Percentiles rank a stretch among this genome's conserved stretches.
phyloP scores from a whole-genome alignment of 148 eudicot species.

The Chenopodium album region DNA sequence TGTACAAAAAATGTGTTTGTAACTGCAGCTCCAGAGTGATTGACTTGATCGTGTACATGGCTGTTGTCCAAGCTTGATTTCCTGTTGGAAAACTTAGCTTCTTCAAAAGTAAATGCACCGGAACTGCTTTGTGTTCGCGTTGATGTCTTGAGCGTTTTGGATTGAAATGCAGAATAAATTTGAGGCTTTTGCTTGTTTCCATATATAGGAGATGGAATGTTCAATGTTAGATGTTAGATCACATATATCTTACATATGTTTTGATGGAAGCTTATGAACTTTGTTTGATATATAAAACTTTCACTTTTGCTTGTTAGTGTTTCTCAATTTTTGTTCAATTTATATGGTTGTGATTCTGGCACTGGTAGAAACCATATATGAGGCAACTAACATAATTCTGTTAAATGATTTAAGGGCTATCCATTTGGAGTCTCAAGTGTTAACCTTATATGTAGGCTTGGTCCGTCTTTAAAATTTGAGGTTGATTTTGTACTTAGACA shows the following conservation, averaged over 20 bases:
- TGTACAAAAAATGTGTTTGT: background rate
- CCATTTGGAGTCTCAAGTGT: too few relatives aligned
- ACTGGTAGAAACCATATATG: background rate
- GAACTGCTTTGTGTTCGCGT: background rate
- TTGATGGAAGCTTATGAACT: background rate
- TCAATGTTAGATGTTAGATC: background rate
- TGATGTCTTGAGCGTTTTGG: background rate
- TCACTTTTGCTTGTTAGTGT: background rate
- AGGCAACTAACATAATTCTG: background rate
- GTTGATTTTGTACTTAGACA: too few relatives aligned
- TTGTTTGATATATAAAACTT: background rate
- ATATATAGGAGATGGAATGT: background rate
- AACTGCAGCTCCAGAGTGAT: constrained; percentile 64
- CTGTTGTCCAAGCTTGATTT: constrained; percentile 46
- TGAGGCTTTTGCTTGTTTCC: background rate
- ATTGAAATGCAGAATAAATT: background rate
- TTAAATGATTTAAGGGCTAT: too few relatives aligned
- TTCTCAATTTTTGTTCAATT: background rate
- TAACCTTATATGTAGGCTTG: too few relatives aligned
- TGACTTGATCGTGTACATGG: constrained; percentile 68
- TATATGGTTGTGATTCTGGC: background rate
- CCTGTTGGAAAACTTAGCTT: too few relatives aligned
- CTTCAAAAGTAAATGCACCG: too few relatives aligned
- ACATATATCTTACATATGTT: background rate
- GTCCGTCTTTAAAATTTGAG: too few relatives aligned